Percentiles rank a stretch among this genome's conserved stretches.
Evolutionary conservation across 2,329 filamentous ascomycete species (phyloP).

Genomic region (Phoma sp.): DNA sequence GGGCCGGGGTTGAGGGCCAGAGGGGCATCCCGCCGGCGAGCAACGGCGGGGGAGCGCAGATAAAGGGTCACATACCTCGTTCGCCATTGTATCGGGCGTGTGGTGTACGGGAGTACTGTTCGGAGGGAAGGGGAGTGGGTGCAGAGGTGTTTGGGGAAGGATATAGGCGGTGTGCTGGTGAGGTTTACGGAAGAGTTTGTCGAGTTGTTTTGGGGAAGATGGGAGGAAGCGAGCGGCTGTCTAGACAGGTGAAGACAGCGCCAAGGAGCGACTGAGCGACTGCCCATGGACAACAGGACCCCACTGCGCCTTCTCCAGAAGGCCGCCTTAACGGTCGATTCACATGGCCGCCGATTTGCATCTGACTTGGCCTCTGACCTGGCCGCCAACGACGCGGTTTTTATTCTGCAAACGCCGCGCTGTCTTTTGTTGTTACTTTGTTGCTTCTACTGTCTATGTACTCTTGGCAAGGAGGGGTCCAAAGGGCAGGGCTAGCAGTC

Average conservation of each 20-base stretch:
- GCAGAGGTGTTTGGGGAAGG: slow-evolving; percentile 32
- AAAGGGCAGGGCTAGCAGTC: slow-evolving; percentile 2
- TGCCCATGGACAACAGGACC: slow-evolving; percentile 29
- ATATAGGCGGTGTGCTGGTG: slow-evolving; percentile 31
- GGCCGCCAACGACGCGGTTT: not conserved
- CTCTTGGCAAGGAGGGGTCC: slow-evolving; percentile 20
- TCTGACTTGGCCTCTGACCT: not conserved
- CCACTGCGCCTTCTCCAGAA: slow-evolving; percentile 33
- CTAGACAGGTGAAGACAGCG: slow-evolving; percentile 22
- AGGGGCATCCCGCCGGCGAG: slow-evolving; percentile 48
- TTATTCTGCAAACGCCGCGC: not conserved
- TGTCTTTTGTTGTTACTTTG: not conserved
- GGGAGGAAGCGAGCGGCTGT: slow-evolving; percentile 39
- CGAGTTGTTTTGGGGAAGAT: slow-evolving; percentile 35
- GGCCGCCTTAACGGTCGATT: slow-evolving; percentile 20
- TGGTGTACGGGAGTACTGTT: slow-evolving; percentile 25
- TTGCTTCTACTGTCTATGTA: not conserved
- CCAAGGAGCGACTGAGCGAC: slow-evolving; percentile 16
- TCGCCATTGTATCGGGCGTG: slow-evolving; percentile 60
- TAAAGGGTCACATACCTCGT: slow-evolving; percentile 63
- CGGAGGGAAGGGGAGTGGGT: slow-evolving; percentile 22
- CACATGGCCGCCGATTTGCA: slow-evolving; percentile 17
- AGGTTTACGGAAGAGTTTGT: slow-evolving; percentile 32
- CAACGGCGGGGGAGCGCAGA: slow-evolving; percentile 47
- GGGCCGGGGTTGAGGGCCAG: slow-evolving; percentile 44